A percentile compares a stretch with the other conserved stretches of the same genome.
Conservation (phyloP, 2,329 filamentous ascomycete genomes). For the Alternaria tenuissima region DNA sequence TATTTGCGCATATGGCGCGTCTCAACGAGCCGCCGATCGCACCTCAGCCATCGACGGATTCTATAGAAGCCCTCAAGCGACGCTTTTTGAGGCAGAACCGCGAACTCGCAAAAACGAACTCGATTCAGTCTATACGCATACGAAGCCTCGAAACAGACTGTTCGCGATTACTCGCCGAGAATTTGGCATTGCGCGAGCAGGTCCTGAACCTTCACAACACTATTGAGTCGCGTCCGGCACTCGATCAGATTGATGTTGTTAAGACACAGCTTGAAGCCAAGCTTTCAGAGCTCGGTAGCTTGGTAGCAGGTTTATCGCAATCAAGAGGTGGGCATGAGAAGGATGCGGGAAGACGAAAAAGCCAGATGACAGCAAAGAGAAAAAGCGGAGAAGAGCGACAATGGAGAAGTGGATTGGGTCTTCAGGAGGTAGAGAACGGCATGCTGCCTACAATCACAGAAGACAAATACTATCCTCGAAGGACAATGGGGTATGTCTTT, state of each 20-base stretch:
- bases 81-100: slow-evolving; percentile 84
- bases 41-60: slow-evolving; percentile 65
- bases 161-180: slow-evolving; percentile 78
- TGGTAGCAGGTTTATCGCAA: slow-evolving; percentile 71
- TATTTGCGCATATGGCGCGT: slow-evolving; percentile 72
- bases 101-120: slow-evolving; percentile 80
- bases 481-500: slow-evolving; percentile 70
- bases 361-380: slow-evolving; percentile 59
- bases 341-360: slow-evolving; percentile 50
- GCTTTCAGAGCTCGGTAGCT: slow-evolving; percentile 71
- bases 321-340: slow-evolving; percentile 35
- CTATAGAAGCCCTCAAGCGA: slow-evolving; percentile 72
- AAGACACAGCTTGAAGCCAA: slow-evolving; percentile 76
- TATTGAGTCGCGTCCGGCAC: slow-evolving; percentile 68
- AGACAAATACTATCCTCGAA: slow-evolving; percentile 71
- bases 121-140: slow-evolving; percentile 78
- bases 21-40: slow-evolving; percentile 73
- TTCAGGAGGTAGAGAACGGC: slow-evolving; percentile 58
- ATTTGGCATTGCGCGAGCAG: slow-evolving; percentile 75
- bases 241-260: slow-evolving; percentile 73
- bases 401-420: slow-evolving; percentile 59
- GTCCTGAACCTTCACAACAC: slow-evolving; percentile 75
- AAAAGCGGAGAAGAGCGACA: slow-evolving; percentile 62
- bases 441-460: slow-evolving; percentile 74
- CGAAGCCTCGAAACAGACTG: slow-evolving; percentile 79